phyloP scores from a whole-genome alignment of 192 early-diverging fungal species.

The Linnemannia elongata region DNA sequence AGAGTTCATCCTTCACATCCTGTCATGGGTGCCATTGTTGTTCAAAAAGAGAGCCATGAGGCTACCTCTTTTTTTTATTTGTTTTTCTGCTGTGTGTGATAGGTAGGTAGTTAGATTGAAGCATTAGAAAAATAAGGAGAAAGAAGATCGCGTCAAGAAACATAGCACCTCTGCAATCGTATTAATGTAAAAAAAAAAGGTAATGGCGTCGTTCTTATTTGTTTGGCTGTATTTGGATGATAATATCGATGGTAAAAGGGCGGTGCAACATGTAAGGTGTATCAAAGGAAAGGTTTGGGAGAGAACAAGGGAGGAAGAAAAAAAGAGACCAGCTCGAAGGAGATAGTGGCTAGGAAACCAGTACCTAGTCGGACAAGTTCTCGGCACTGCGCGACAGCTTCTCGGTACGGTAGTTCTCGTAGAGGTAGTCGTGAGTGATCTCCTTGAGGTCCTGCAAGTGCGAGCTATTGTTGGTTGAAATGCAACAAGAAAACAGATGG shows the following conservation, averaged over 20 bases:
- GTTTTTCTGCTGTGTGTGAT: not conserved
- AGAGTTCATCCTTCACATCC: too few species aligned
- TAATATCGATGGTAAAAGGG: not conserved
- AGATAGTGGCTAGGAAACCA: conserved; percentile 17
- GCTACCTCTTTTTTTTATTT: not conserved
- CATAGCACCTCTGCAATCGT: not conserved
- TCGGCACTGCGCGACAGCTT: conserved; percentile 76
- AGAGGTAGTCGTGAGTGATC: conserved; percentile 95
- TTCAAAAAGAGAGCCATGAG: not conserved
- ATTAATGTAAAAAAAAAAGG: not conserved
- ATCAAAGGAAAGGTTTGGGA: conserved; percentile 1
- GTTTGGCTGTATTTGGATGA: not conserved
- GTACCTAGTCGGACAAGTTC: conserved; percentile 53
- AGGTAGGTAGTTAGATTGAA: not conserved
- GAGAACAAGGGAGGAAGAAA: not conserved
- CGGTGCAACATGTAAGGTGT: not conserved
- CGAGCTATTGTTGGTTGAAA: conserved; percentile 69
- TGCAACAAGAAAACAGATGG: not conserved
- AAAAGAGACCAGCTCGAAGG: conserved; percentile 3
- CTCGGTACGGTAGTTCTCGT: conserved; percentile 95
- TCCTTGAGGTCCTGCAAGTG: conserved; percentile 98
- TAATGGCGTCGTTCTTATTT: conserved; percentile 1
- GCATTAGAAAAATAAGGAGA: not conserved
- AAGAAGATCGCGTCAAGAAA: not conserved
- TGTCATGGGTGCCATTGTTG: too few species aligned